Percentiles rank a stretch among this genome's conserved stretches.
Evolutionary conservation across 495 filamentous ascomycete genomes (phyloP).

Genomic region (Ramalina peruviana): DNA sequence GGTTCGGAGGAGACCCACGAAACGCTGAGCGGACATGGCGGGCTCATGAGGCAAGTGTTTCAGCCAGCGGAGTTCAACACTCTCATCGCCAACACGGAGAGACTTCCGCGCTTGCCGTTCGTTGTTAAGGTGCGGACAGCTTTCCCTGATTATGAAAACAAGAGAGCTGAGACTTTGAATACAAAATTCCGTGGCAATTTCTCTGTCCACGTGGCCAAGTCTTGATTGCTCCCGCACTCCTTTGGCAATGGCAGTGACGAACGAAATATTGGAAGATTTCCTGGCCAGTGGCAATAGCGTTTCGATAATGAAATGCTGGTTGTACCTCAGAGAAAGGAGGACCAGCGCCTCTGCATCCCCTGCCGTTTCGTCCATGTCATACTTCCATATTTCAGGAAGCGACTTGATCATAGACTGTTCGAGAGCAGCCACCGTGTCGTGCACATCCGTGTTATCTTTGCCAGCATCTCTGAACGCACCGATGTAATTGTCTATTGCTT

Average conservation of each 20-base stretch:
- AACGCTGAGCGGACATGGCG: too few relatives aligned
- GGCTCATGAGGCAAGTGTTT: too few relatives aligned
- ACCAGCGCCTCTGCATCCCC: neutral
- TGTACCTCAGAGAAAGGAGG: neutral
- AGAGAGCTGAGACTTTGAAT: too few relatives aligned
- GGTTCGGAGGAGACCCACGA: too few relatives aligned
- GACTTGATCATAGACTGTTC: neutral
- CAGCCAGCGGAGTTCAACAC: too few relatives aligned
- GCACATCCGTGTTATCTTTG: neutral
- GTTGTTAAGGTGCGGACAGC: too few relatives aligned
- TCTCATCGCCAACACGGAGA: too few relatives aligned
- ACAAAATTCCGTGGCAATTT: too few relatives aligned
- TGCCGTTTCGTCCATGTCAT: neutral
- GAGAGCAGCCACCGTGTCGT: neutral
- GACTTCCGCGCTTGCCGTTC: too few relatives aligned
- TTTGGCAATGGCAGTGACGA: neutral
- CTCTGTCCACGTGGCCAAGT: too few relatives aligned
- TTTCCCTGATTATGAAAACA: too few relatives aligned
- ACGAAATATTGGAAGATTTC: neutral
- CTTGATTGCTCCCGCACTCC: too few relatives aligned
- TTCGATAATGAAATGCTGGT: neutral
- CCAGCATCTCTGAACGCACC: neutral
- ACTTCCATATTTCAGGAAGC: neutral
- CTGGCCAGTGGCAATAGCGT: neutral
- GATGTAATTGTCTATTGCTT: neutral